Conservation (phyloP, 306 rosid genomes). For the Geum urbanum region DNA sequence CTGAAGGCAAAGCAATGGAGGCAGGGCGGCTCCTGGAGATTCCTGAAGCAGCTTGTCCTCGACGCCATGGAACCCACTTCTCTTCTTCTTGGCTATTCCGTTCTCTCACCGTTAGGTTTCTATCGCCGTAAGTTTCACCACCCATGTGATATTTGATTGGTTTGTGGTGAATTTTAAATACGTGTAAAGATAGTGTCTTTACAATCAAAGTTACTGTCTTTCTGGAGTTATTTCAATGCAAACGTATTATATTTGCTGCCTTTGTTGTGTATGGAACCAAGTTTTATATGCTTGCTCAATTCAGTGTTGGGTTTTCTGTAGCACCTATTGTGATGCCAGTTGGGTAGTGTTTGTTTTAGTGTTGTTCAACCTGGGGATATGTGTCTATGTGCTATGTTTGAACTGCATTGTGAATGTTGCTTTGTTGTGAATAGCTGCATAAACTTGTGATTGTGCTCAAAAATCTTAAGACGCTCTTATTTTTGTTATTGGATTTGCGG, state of each 20-base stretch:
- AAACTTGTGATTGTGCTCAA: background rate
- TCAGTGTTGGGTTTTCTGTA: background rate
- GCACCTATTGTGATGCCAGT: background rate
- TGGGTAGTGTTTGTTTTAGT: background rate
- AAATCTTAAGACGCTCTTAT: background rate
- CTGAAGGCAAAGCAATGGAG: slow-evolving; percentile 26
- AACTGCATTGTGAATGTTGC: background rate
- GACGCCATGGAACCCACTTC: slow-evolving; percentile 35
- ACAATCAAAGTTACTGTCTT: background rate
- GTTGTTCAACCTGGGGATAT: background rate
- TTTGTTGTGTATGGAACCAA: too few relatives aligned
- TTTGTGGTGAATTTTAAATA: slow-evolving; percentile 11
- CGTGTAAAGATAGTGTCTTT: background rate
- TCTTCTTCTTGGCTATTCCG: slow-evolving; percentile 28
- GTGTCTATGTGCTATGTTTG: background rate
- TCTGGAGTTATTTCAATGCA: background rate
- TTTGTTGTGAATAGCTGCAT: background rate
- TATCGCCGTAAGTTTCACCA: slow-evolving; percentile 38
- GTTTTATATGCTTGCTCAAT: background rate
- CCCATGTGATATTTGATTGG: background rate
- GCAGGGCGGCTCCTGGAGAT: slow-evolving; percentile 44
- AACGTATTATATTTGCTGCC: too few relatives aligned
- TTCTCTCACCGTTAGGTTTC: slow-evolving; percentile 35
- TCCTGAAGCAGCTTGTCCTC: slow-evolving; percentile 40
- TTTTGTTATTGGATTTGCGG: background rate